Evolutionary conservation across 352 stramenopile genomes (phyloP).

Genomic region (Pythium myriotylum): DNA sequence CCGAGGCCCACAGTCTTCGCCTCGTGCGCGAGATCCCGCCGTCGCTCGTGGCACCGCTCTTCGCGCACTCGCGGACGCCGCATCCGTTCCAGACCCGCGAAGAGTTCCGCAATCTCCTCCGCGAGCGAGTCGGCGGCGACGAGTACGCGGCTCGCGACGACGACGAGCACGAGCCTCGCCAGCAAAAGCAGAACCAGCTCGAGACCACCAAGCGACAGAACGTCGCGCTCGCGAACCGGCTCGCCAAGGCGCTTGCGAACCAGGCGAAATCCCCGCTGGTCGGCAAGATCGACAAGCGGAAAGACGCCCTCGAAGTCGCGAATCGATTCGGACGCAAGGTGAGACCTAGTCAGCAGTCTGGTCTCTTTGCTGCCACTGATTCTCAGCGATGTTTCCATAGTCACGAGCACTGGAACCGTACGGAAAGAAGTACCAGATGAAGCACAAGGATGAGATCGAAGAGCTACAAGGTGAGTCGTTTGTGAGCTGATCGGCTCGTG

Average conservation of each 20-base stretch:
- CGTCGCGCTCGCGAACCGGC: constrained; percentile 32
- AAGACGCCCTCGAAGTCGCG: constrained; percentile 16
- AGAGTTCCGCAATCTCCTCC: constrained; percentile 40
- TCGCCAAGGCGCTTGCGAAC: constrained; percentile 38
- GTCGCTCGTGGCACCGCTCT: constrained; percentile 35
- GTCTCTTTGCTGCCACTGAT: not conserved
- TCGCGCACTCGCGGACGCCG: constrained; percentile 6
- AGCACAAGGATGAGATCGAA: constrained; percentile 29
- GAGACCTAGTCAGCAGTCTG: not conserved
- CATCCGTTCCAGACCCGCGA: constrained; percentile 38
- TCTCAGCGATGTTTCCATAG: no score
- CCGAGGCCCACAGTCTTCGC: constrained; percentile 46
- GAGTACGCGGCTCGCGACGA: constrained; percentile 41
- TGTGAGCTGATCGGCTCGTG: not conserved
- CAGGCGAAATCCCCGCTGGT: constrained; percentile 9
- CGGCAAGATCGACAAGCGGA: constrained; percentile 33
- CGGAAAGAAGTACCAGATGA: constrained; percentile 28
- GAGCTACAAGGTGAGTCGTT: constrained; percentile 21
- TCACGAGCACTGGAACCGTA: constrained; percentile 25
- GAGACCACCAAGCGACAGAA: constrained; percentile 39
- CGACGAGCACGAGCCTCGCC: not conserved
- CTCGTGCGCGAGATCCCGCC: constrained; percentile 48
- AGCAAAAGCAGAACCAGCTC: constrained; percentile 38
- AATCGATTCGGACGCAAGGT: constrained; percentile 29
- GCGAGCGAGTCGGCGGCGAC: constrained; percentile 38